These are phyloP conservation scores for Calonectria pteridis DNA, from an alignment of 2,329 filamentous ascomycete genomes.

Conservation along the genomic window DNA sequence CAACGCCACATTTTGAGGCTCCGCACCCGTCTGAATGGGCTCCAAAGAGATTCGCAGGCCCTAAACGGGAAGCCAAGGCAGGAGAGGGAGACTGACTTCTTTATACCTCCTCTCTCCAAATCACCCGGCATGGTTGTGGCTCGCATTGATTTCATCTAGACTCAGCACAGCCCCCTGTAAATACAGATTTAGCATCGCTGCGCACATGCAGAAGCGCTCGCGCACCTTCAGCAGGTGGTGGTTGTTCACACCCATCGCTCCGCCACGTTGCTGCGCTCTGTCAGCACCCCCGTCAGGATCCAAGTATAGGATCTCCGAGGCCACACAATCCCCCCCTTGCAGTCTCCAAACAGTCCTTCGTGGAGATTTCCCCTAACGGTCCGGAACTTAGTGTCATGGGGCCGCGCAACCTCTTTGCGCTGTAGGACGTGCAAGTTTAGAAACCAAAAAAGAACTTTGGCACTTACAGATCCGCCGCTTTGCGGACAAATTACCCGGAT, in stretches of 20 bases:
- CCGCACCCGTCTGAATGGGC: background rate
- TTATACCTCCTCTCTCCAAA: background rate
- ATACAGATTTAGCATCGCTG: slow-evolving; percentile 14
- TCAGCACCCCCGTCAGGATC: slow-evolving; percentile 11
- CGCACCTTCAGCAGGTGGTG: background rate
- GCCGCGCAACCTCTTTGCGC: background rate
- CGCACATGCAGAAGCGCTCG: background rate
- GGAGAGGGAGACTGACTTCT: background rate
- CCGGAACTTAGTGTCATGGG: background rate
- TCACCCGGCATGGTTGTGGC: background rate
- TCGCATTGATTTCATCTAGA: background rate
- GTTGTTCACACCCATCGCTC: background rate
- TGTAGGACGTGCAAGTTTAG: background rate
- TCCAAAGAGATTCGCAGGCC: background rate
- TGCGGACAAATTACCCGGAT: background rate
- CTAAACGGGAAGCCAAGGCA: background rate
- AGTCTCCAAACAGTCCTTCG: background rate
- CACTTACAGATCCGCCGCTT: background rate
- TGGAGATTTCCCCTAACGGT: background rate
- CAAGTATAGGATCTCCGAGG: background rate
- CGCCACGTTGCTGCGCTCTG: background rate
- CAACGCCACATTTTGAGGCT: background rate
- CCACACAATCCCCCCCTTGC: background rate
- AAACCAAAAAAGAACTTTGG: background rate
- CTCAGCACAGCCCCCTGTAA: slow-evolving; percentile 7